These are phyloP conservation scores for Cephaloascus albidus DNA, from an alignment of 805 yeast genomes.

Conservation along the genomic window DNA sequence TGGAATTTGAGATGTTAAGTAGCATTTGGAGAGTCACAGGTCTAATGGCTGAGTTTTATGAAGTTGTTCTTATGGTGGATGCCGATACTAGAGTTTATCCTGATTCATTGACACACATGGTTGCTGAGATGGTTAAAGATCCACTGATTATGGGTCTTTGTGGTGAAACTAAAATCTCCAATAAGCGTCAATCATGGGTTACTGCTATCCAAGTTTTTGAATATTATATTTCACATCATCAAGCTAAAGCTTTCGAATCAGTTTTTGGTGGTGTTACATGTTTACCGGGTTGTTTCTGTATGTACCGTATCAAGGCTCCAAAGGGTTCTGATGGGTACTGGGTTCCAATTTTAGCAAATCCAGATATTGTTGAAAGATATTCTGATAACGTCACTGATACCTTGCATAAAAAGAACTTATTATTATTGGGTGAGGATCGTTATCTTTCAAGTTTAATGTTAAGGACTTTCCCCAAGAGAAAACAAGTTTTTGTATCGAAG, in stretches of 20 bases:
- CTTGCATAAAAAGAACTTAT: conserved; percentile 76
- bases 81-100: conserved; percentile 89
- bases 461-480: conserved; percentile 81
- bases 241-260: conserved; percentile 90
- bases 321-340: conserved; percentile 72
- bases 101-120: conserved; percentile 83
- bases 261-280: conserved; percentile 93
- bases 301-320: conserved; percentile 87
- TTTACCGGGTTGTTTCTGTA: conserved; percentile 90
- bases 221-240: conserved; percentile 89
- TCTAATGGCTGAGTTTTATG: conserved; percentile 74
- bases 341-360: conserved; percentile 91
- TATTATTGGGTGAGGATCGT: conserved; percentile 86
- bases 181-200: conserved; percentile 78
- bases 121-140: conserved; percentile 80
- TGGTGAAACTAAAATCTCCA: conserved; percentile 90
- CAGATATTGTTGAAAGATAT: conserved; percentile 88
- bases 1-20: conserved; percentile 70
- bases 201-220: conserved; percentile 92
- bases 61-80: conserved; percentile 82
- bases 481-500: conserved; percentile 77
- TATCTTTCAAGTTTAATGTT: conserved; percentile 79
- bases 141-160: conserved; percentile 87
- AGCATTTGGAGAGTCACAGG: conserved; percentile 81
- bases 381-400: conserved; percentile 80